phyloP scores from a whole-genome alignment of 2,329 filamentous ascomycete genomes.

The Sclerotinia subarctica region DNA sequence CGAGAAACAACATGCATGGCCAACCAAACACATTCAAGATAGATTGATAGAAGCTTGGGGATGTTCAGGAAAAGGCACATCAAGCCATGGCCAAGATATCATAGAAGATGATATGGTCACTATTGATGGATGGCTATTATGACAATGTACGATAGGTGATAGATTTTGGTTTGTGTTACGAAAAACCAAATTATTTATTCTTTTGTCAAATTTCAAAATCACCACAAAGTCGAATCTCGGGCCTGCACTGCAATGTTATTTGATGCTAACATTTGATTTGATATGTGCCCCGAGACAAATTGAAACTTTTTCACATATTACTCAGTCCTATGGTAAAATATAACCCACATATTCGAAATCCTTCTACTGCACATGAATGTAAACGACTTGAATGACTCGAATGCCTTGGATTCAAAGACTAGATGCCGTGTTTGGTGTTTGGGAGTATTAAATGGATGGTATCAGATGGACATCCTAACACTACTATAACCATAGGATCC shows the following conservation, averaged over 20 bases:
- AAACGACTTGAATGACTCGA: neutral
- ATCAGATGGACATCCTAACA: neutral
- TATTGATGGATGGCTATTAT: neutral
- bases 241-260: no score
- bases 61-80: conserved; percentile 25
- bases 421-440: neutral
- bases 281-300: neutral
- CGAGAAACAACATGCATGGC: conserved; percentile 39
- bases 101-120: conserved; percentile 4
- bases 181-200: neutral
- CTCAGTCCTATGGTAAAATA: no score
- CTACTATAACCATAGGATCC: neutral
- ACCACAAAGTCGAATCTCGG: neutral
- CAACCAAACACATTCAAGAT: conserved; percentile 37
- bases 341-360: neutral
- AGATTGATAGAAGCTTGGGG: conserved; percentile 39
- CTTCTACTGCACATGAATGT: neutral
- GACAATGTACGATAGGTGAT: neutral
- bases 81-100: neutral
- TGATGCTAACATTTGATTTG: neutral
- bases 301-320: neutral
- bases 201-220: neutral
- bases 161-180: neutral
- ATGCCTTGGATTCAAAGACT: neutral
- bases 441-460: neutral